Base-by-base conservation (phyloP, 1,284 basidiomycete species). In the Cryptococcus hybrid region DNA sequence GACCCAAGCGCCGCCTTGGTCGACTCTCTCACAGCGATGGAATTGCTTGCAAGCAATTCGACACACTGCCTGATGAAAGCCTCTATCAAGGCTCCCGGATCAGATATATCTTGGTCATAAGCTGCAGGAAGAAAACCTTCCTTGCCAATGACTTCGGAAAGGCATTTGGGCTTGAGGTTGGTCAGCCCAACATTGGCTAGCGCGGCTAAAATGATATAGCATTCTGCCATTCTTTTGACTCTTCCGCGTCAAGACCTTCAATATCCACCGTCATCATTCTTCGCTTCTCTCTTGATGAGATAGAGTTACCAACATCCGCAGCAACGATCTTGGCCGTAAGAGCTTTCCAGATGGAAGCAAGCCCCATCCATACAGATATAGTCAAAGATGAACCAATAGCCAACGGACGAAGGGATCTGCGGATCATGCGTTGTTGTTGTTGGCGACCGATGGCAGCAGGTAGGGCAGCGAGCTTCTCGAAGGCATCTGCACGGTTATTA, bases 211-310 rank as follows among this genome's bases (percentile, higher is more conserved):
- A 90, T 35, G 91, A 80, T 0, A 89, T 88, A 24, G 92, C 80
- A 73, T 95, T 92, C 69, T 92, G 88, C 92, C 92, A 96, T 64
- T 92, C 73, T 58, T 83, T 84, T 45, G 86, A 84, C 60, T 86
- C 83, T 15, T 92, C 89, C 86, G 66, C 67, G 35, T 71, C 65
- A n/a, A 75, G 58, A 5, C 71, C 73, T 3, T 70, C 71, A 36
- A 74, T 71, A 37, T 72, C 71, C 1, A 62, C 67, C 2, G 66
- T 64, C 47, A 73, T 56, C 35, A 59, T 67, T 12, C 69, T 56
- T 3, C 71, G 59, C 7, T 65, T 55, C 15, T 69, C 66, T 8
- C 65, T 60, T 11, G 63, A 60, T 8, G 56, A 60, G 18, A 36
- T 51, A 3, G 58, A 54, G 8, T 57, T 56, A 43, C 64, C 63